A percentile compares a stretch with the other conserved stretches of the same genome.
Conservation (phyloP, 768 basidiomycete genomes). For the Lactarius deliciosus region DNA sequence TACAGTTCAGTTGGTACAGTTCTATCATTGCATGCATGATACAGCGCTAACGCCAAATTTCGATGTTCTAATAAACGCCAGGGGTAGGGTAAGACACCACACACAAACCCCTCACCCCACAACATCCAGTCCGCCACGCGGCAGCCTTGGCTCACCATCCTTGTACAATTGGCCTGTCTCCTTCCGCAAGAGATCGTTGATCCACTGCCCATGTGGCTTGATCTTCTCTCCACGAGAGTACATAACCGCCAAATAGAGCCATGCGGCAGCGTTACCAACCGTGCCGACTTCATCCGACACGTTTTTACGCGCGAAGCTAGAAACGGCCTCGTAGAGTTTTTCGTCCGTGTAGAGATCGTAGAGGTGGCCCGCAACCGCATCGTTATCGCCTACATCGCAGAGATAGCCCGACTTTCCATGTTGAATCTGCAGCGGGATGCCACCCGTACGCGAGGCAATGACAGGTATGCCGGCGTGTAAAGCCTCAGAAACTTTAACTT, state of each 20-base stretch:
- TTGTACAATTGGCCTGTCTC: constrained; percentile 73
- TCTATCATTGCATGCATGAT: neutral
- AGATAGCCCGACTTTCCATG: constrained; percentile 88
- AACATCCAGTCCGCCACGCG: constrained; percentile 41
- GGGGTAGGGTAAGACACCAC: neutral
- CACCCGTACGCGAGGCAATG: constrained; percentile 82
- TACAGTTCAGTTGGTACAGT: neutral
- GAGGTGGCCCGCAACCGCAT: constrained; percentile 71
- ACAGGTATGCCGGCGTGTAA: constrained; percentile 87
- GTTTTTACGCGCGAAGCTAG: constrained; percentile 60
- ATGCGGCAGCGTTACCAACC: constrained; percentile 71
- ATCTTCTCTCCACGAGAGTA: constrained; percentile 73
- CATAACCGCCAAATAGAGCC: constrained; percentile 77
- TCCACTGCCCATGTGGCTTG: constrained; percentile 78
- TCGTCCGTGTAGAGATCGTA: constrained; percentile 78
- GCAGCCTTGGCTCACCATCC: constrained; percentile 68
- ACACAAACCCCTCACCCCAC: constrained; percentile 11
- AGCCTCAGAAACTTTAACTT: constrained; percentile 97
- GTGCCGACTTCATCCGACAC: constrained; percentile 85
- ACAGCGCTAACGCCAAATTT: constrained; percentile 9
- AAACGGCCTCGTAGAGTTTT: constrained; percentile 47
- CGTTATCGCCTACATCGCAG: constrained; percentile 73
- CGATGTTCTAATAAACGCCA: constrained; percentile 8
- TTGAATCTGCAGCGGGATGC: constrained; percentile 89
- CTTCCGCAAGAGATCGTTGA: constrained; percentile 76